Conservation (phyloP, 2,329 filamentous ascomycete species). For the Diaporthe caulivora region DNA sequence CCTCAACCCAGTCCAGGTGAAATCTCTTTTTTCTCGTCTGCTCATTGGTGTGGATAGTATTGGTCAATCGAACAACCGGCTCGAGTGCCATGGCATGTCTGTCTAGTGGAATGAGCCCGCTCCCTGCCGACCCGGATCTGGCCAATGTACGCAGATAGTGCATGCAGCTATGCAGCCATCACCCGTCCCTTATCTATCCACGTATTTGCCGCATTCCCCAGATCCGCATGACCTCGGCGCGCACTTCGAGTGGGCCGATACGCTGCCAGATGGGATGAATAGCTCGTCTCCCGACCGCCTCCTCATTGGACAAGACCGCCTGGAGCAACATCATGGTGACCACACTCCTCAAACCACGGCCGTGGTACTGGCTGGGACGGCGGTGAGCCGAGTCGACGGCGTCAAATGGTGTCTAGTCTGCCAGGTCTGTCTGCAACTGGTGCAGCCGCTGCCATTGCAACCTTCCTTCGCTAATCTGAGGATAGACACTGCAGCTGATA, state of each 20-base stretch:
- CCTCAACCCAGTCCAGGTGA: not conserved
- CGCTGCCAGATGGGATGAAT: conserved; percentile 34
- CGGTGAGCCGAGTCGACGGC: not conserved
- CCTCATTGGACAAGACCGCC: conserved; percentile 17
- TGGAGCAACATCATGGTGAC: conserved; percentile 17
- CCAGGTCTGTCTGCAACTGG: not conserved
- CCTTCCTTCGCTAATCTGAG: conserved; percentile 17
- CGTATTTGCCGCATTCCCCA: conserved; percentile 32
- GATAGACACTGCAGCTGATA: conserved; percentile 7
- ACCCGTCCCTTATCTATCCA: conserved; percentile 31
- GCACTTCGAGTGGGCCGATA: conserved; percentile 27
- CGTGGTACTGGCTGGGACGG: conserved; percentile 27
- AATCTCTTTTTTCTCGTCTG: not conserved
- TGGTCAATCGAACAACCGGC: conserved; percentile 2
- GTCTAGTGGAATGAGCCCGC: not conserved
- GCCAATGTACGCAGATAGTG: not conserved
- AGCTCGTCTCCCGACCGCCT: not conserved
- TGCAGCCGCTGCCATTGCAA: not conserved
- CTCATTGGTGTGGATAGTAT: conserved; percentile 7
- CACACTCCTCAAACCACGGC: conserved; percentile 23
- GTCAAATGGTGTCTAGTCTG: not conserved
- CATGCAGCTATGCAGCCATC: not conserved
- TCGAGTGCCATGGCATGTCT: not conserved
- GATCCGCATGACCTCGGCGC: conserved; percentile 37
- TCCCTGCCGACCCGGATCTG: not conserved